A percentile compares a stretch with the other conserved stretches of the same genome.
These are phyloP conservation scores for Penicillium daleae DNA, from an alignment of 495 filamentous ascomycete species.

Conservation along the genomic window DNA sequence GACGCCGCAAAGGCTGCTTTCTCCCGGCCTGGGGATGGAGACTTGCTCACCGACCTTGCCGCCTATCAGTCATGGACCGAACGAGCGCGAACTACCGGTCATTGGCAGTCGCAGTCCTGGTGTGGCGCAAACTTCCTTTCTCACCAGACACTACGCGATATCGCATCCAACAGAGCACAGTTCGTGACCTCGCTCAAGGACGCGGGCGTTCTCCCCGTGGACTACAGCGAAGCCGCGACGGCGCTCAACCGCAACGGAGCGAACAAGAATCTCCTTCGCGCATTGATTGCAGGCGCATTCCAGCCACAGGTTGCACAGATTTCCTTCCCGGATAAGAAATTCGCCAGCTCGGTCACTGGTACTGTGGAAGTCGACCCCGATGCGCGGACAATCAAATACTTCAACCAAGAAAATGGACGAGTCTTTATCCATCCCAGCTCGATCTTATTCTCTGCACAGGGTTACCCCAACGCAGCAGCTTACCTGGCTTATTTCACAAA, in stretches of 20 bases:
- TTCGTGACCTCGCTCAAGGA: constrained; percentile 86
- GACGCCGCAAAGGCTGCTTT: constrained; percentile 78
- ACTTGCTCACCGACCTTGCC: constrained; percentile 81
- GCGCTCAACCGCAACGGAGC: constrained; percentile 54
- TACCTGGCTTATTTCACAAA: constrained; percentile 89
- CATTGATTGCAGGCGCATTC: constrained; percentile 89
- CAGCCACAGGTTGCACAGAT: constrained; percentile 90
- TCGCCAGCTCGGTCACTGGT: constrained; percentile 78
- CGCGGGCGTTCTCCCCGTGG: constrained; percentile 71
- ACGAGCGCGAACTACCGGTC: constrained; percentile 57
- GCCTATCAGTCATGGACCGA: constrained; percentile 83
- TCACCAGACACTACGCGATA: constrained; percentile 80
- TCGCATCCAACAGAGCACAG: constrained; percentile 81
- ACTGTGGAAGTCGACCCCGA: constrained; percentile 93
- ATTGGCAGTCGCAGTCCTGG: constrained; percentile 70
- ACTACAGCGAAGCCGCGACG: constrained; percentile 40
- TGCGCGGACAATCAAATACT: constrained; percentile 89
- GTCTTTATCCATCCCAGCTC: constrained; percentile 92
- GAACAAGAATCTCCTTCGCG: constrained; percentile 71
- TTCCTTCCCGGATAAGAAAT: constrained; percentile 92
- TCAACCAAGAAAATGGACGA: constrained; percentile 79
- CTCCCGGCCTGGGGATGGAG: constrained; percentile 69
- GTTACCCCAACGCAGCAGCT: constrained; percentile 65
- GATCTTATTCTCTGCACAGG: constrained; percentile 80
- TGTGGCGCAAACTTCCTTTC: constrained; percentile 90